Base-by-base conservation (phyloP, 1,139 yeast species). In the Wickerhamomyces sp. region DNA sequence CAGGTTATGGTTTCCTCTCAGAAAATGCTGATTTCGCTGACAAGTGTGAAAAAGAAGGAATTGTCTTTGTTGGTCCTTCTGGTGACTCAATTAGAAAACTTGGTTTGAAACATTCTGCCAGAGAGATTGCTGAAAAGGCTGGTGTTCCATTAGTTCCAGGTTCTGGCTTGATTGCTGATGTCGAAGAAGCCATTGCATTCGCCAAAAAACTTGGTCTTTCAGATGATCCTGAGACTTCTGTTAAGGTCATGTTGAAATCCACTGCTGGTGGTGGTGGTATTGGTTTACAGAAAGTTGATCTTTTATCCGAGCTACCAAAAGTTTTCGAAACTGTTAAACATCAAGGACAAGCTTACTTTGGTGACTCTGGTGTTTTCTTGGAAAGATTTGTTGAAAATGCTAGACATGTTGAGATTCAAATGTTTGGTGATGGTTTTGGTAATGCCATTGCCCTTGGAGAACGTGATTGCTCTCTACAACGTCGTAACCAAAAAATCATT, bases 261-360 rank as follows among this genome's bases (percentile, higher is more conserved):
- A 90, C 97, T 46, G 97, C 97, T 27, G 98, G 98, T 61, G 98
- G 98, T 55, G 98, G 98, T 62, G 98, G 98, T 64, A 92, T 90
- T 56, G 98, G 98, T 48, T 70, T 92, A 54, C 97, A 89, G 61
- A 84, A 89, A 60, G 97, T 90, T 45, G 95, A 89, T 55, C 74
- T 79, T 32, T 87, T 78, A 51, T 78, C 64, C 14, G 96, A 90
- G 44, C 79, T 90, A 46, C 86, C 78, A 64, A 68, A 84, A 48
- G 95, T 90, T 14, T 90, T 88, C 63, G 84, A 78, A 53, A 82
- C 95, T 6, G 97, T 92, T 33, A 85, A 86, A 59, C 96, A 88
- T 64, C 97, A 89, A 65, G 97, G 97, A 47, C 74, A 80, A 58
- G 78, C 95, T 0, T 90, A 87, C 61, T 92, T 92, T 59, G 96